phyloP scores from a whole-genome alignment of 768 basidiomycete species.

The Phaeotremella skinneri region DNA sequence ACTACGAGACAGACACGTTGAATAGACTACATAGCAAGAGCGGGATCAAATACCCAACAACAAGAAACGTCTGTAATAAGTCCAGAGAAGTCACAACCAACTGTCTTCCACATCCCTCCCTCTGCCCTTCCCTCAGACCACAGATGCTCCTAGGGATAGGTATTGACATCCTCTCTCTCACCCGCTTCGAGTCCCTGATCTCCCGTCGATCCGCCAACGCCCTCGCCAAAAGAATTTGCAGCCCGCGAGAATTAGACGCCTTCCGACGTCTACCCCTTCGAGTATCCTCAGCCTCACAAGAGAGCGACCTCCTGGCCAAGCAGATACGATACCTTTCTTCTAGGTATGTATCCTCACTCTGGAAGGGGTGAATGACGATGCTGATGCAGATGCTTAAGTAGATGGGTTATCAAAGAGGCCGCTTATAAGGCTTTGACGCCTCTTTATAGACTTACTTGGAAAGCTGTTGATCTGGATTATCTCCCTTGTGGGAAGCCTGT shows the following conservation, averaged over 20 bases:
- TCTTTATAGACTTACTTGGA: conserved; percentile 11
- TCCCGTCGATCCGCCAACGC: conserved; percentile 18
- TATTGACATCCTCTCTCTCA: conserved; percentile 41
- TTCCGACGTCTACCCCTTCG: background rate
- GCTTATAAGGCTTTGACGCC: conserved; percentile 36
- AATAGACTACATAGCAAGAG: no score
- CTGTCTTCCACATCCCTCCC: no score
- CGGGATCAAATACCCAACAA: background rate
- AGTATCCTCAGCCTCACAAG: background rate
- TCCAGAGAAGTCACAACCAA: no score
- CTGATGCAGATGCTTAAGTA: conserved; percentile 5
- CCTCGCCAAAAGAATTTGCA: conserved; percentile 39
- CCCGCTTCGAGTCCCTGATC: conserved; percentile 27
- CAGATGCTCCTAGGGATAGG: conserved; percentile 36
- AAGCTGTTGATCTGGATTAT: conserved; percentile 25
- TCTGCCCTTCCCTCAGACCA: no score
- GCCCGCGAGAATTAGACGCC: conserved; percentile 19
- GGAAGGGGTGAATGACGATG: background rate
- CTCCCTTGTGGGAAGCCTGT: conserved; percentile 8
- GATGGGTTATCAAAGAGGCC: conserved; percentile 47
- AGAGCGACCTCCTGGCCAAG: conserved; percentile 3
- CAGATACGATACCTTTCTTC: conserved; percentile 15
- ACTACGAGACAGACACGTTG: no score
- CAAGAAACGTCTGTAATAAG: no score
- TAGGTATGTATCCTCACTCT: conserved; percentile 10